These are phyloP conservation scores for Globisporangium splendens DNA, from an alignment of 352 stramenopile genomes.

Conservation along the genomic window DNA sequence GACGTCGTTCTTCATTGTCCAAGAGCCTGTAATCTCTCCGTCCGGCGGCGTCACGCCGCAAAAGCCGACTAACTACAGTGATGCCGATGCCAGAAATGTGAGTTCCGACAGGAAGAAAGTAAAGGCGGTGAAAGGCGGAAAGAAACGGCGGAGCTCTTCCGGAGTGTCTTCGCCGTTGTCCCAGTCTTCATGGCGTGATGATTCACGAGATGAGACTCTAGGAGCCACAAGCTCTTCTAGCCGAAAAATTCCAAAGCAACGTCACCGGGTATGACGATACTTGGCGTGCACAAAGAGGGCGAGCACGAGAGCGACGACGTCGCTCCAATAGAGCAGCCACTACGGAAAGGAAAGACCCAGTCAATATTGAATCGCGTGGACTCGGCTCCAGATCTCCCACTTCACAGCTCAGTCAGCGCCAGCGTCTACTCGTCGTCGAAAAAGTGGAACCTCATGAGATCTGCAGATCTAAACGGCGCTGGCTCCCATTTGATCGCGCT, in stretches of 20 bases:
- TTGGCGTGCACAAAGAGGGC: conserved; percentile 11
- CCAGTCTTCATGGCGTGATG: neutral
- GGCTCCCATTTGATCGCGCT: conserved; percentile 38
- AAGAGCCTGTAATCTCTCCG: conserved; percentile 42
- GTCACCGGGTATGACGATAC: neutral
- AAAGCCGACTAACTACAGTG: neutral
- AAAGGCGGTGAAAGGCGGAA: conserved; percentile 6
- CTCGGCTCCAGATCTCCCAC: conserved; percentile 56
- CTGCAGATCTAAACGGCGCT: conserved; percentile 16
- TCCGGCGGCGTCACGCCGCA: conserved; percentile 16
- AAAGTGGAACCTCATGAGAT: conserved; percentile 40
- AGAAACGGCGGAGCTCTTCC: neutral
- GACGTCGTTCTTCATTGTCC: conserved; percentile 66
- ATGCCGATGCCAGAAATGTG: neutral
- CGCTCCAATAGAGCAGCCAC: neutral
- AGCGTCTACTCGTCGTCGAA: conserved; percentile 66
- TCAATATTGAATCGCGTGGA: conserved; percentile 59
- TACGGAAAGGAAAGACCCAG: neutral
- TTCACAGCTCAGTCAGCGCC: conserved; percentile 46
- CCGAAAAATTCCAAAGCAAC: neutral
- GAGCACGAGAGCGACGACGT: conserved; percentile 4
- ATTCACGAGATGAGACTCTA: neutral
- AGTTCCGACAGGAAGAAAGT: conserved; percentile 1
- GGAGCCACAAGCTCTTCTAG: neutral
- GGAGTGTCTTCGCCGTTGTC: neutral